Percentiles rank a stretch among this genome's conserved stretches.
Evolutionary conservation across 345 rosid genomes (phyloP).

Genomic region (Rhodamnia argentea): DNA sequence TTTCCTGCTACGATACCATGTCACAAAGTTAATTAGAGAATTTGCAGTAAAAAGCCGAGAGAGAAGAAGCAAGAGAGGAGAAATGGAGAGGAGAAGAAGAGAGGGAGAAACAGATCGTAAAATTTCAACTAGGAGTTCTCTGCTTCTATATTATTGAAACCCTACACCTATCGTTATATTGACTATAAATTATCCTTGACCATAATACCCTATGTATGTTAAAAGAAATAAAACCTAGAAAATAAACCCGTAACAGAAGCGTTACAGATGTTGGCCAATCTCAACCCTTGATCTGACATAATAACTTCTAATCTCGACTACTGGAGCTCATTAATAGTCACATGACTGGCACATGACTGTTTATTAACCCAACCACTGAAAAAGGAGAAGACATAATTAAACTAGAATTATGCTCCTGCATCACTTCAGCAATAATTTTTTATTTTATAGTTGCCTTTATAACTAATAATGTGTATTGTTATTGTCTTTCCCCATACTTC

Average conservation of each 20-base stretch:
- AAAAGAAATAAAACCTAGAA: too few species aligned
- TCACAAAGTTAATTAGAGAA: too few species aligned
- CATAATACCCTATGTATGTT: too few species aligned
- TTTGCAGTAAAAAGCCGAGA: too few species aligned
- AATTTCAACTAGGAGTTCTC: too few species aligned
- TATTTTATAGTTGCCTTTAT: neutral
- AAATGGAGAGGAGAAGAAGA: too few species aligned
- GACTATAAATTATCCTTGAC: too few species aligned
- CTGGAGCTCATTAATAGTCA: neutral
- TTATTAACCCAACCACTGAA: neutral
- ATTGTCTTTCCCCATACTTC: neutral
- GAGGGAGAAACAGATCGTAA: too few species aligned
- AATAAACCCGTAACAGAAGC: neutral
- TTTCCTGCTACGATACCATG: too few species aligned
- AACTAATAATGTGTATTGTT: neutral
- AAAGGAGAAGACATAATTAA: neutral
- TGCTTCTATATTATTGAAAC: too few species aligned
- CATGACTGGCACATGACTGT: neutral
- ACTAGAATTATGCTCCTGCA: neutral
- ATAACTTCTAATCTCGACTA: neutral
- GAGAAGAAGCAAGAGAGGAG: too few species aligned
- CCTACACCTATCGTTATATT: too few species aligned
- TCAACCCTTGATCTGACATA: neutral
- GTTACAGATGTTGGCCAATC: neutral
- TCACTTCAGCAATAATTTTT: neutral